phyloP scores from a whole-genome alignment of 2,329 filamentous ascomycete genomes.

The Alternaria sp. region DNA sequence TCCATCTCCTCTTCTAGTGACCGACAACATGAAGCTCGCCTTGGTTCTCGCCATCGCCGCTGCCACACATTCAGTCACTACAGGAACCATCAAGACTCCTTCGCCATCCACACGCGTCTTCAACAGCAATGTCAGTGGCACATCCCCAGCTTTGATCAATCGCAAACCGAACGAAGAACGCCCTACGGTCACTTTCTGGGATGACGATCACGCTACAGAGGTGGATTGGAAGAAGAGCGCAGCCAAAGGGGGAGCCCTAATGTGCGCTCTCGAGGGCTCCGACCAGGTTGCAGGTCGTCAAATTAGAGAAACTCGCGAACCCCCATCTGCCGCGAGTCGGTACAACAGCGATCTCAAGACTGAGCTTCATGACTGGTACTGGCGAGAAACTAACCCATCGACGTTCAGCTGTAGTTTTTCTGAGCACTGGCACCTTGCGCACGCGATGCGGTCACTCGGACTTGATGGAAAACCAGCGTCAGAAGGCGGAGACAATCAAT shows the following conservation, averaged over 20 bases:
- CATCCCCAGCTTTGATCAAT: not conserved
- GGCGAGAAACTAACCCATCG: conserved; percentile 14
- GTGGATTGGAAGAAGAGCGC: conserved; percentile 20
- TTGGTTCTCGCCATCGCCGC: not conserved
- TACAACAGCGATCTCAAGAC: conserved; percentile 26
- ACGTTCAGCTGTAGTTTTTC: conserved; percentile 21
- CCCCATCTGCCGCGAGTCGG: conserved; percentile 25
- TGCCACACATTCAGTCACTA: not conserved
- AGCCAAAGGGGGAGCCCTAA: conserved; percentile 23
- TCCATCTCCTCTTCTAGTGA: not conserved
- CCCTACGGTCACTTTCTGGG: conserved; percentile 13
- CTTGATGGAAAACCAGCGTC: conserved; percentile 17
- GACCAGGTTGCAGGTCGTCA: conserved; percentile 24
- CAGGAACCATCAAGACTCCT: not conserved
- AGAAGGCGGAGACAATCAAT: conserved; percentile 25
- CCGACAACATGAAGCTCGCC: not conserved
- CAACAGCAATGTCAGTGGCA: not conserved
- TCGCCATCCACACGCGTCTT: not conserved
- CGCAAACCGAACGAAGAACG: not conserved
- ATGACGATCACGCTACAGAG: conserved; percentile 21
- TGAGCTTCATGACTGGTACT: conserved; percentile 27
- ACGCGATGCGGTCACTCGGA: conserved; percentile 14
- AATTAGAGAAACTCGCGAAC: conserved; percentile 21
- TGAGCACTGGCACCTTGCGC: conserved; percentile 20
- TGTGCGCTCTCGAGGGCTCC: conserved; percentile 18